Evolutionary conservation across 129 eudicot species (phyloP), one percentile per base, ranked within the genome.

Genomic region (Erigeron canadensis): DNA sequence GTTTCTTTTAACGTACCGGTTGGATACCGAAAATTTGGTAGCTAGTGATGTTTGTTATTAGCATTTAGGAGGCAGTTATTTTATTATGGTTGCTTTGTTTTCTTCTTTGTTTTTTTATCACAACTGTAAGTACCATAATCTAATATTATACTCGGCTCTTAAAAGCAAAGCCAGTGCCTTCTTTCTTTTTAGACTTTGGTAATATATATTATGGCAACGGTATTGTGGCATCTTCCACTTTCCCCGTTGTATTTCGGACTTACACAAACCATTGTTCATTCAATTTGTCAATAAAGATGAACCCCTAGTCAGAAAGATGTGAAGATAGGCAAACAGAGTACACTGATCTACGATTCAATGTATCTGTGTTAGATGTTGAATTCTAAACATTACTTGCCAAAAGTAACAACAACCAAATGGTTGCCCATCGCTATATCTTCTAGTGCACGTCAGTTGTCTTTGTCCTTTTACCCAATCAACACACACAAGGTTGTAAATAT

Each of bases 91-190:
- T 63, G 34, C 55, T 40, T 44, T 13, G 18, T 21, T 64, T 48
- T 74, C 39, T 38, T 28, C 10, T 58, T 58, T 51, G 62, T 67
- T 76, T 75, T 16, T 68, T 59, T 18, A 44, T 67, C 47, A 54
- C 2, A 75, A 58, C 62, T 56, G 68, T 75, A 56, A 67, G 80
- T 58, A 42, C 48, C 16, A 41, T 55, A 43, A 60, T 59, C 21
- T 60, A 45, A 72, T 46, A 61, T 58, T 44, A 16, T 59, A 72
- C 41, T n/a, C 12, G n/a, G 17, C 17, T 34, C 46, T 38, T 45
- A 18, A 48, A 51, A 69, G 11, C 2, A 51, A 68, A 9, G 19
- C 7, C 45, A 8, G 18, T 46, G 50, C 53, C 63, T 76, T 76
- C 21, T 42, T 19, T 53, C 34, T 28, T 28, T 28, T 40, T 34